phyloP scores from a whole-genome alignment of 139 green algal genomes.

The Chlorella sorokiniana region DNA sequence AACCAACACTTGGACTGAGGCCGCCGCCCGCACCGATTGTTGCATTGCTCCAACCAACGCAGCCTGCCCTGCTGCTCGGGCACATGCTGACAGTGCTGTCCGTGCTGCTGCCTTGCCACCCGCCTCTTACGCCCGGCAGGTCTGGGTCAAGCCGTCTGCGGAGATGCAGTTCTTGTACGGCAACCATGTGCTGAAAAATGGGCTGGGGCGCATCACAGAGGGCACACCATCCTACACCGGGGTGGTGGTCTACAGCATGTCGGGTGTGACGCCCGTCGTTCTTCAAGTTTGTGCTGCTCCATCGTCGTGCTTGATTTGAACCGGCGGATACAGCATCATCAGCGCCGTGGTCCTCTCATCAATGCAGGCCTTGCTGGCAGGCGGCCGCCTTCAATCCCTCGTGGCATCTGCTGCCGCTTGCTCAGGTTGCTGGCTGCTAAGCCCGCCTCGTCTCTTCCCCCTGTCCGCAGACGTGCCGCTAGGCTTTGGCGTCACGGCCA shows the following conservation, averaged over 20 bases:
- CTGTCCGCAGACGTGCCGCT: constrained; percentile 80
- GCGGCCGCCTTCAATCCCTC: not conserved
- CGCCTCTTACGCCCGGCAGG: constrained; percentile 52
- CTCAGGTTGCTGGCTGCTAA: not conserved
- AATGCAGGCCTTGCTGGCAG: no score
- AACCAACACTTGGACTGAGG: constrained; percentile 51
- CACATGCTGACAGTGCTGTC: not conserved
- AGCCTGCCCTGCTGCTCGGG: not conserved
- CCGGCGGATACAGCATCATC: no score
- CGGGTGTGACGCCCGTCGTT: not conserved
- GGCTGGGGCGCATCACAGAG: constrained; percentile 96
- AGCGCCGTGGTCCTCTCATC: no score
- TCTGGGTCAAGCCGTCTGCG: constrained; percentile 96
- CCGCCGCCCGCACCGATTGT: not conserved
- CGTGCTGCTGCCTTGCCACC: not conserved
- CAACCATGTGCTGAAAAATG: constrained; percentile 98
- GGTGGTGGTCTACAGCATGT: constrained; percentile 70
- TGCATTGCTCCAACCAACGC: not conserved
- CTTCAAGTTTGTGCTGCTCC: not conserved
- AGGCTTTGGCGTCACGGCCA: constrained; percentile 94
- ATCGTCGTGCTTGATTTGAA: no score
- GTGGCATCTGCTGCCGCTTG: not conserved
- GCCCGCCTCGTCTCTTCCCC: not conserved
- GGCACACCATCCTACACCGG: constrained; percentile 89
- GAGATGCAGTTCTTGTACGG: constrained; percentile 99